Percentiles rank a stretch among this genome's conserved stretches.
Evolutionary conservation across 1,139 yeast species (phyloP).

Genomic region (Spathaspora jeffriesii): DNA sequence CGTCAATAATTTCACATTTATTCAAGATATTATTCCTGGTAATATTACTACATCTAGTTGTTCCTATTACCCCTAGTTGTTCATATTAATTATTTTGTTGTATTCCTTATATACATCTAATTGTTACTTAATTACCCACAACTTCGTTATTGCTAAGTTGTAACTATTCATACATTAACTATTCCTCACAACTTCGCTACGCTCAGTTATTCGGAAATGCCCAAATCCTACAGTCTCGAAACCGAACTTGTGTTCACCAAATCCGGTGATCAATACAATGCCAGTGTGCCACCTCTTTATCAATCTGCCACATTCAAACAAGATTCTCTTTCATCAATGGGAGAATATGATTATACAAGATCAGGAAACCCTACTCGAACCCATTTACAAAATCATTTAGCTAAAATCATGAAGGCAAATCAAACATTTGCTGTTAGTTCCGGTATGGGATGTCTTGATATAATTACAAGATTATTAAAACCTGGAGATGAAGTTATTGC

Average conservation of each 20-base stretch:
- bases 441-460: constrained; percentile 93
- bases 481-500: constrained; percentile 89
- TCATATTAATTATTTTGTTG: too few relatives aligned
- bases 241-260: constrained; percentile 75
- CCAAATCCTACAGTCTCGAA: constrained; percentile 52
- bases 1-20: not conserved
- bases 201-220: too few relatives aligned
- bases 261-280: constrained; percentile 71
- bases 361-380: constrained; percentile 96
- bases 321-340: constrained; percentile 71
- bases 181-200: too few relatives aligned
- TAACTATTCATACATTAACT: too few relatives aligned
- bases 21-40: not conserved
- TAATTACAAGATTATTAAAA: constrained; percentile 67
- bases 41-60: too few relatives aligned
- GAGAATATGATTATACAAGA: constrained; percentile 88
- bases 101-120: too few relatives aligned
- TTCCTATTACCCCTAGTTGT: too few relatives aligned
- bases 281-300: constrained; percentile 87
- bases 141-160: too few relatives aligned
- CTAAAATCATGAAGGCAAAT: constrained; percentile 72
- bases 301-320: constrained; percentile 95
- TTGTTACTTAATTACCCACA: too few relatives aligned
- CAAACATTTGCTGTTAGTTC: constrained; percentile 81
- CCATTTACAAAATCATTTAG: constrained; percentile 72